Evolutionary conservation across 2,329 filamentous ascomycete species (phyloP), one percentile per base, ranked within the genome.

Genomic region (Botrytis tulipae): DNA sequence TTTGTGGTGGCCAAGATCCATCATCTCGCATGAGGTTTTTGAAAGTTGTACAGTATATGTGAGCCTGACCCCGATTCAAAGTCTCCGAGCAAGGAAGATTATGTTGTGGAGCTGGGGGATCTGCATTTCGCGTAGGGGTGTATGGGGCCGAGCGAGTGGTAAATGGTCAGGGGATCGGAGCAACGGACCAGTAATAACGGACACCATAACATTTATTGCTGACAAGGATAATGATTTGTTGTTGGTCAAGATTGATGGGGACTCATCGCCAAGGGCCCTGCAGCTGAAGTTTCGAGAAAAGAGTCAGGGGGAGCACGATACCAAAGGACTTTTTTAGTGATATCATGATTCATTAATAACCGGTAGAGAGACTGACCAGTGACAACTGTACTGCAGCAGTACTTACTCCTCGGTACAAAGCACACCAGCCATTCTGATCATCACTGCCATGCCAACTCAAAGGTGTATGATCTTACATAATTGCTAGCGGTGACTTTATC

Each of bases 1-100:
- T 29, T 29, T 57, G 65, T 32, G 74, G 35, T 51, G 46, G 70
- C 46, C 65, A 68, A 54, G 35, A 68, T 42, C 65, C 65, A 68
- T 40, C 35, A 57, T 68, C 65, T 68, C 54, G 65, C 65, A 68
- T 68, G 48, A 68, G 48, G 66, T 18, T 29, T 54, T 57, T 42
- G 35, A n/a, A 48, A 29, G 51, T 40, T 37, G 35, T 51, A 32
- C 25, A 51, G 35, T 67, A 25, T 25, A 20, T 51, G 32, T 51
- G 65, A 67, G 65, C 32, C 65, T 67, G 44, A 67, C 65, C 63
- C 46, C 32, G 44, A 37, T 67, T 54, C 22, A 29, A 68, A 54
- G 16, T 54, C 48, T 68, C 35, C 25, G 65, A 54, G 7, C 65
- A 54, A 68, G 65, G 65, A 67, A 68, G n/a, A 68, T 54, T 20